Evolutionary conservation across 257 asterid genomes (phyloP).

Genomic region (Penstemon barbatus): DNA sequence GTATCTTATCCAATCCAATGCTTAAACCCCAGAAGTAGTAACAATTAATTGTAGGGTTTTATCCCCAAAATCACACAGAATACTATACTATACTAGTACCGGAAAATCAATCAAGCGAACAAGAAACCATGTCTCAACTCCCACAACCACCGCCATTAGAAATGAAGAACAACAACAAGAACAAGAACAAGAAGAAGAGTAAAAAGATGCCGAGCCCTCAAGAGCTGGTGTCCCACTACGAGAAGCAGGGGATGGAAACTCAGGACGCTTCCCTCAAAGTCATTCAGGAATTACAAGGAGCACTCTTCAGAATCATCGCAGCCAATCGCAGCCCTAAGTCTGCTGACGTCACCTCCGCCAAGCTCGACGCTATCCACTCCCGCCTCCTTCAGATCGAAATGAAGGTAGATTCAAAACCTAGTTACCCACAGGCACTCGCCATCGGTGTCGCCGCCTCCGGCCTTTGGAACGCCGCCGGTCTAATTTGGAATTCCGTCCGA

Average conservation of each 20-base stretch:
- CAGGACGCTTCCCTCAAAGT: constrained; percentile 79
- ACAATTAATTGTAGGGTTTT: not conserved
- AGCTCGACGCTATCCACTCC: constrained; percentile 63
- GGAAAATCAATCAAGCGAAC: not conserved
- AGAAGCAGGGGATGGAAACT: constrained; percentile 66
- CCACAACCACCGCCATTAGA: not conserved
- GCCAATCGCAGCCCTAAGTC: constrained; percentile 30
- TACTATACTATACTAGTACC: too few species aligned
- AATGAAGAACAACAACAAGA: constrained; percentile 17
- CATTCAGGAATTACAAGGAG: constrained; percentile 77
- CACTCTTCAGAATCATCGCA: constrained; percentile 50
- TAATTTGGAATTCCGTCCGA: constrained; percentile 61
- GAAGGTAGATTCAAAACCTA: constrained; percentile 82
- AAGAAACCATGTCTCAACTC: constrained; percentile 28
- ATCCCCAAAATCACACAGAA: too few species aligned
- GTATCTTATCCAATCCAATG: constrained; percentile 14
- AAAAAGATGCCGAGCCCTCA: constrained; percentile 61
- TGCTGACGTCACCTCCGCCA: constrained; percentile 41
- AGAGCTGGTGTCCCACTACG: constrained; percentile 74
- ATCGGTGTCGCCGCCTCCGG: constrained; percentile 70
- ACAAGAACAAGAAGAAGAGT: constrained; percentile 13
- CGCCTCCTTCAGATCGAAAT: constrained; percentile 59
- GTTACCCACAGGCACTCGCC: constrained; percentile 61
- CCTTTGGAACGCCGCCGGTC: constrained; percentile 45
- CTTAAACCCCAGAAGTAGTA: not conserved